phyloP scores from a whole-genome alignment of 2,329 filamentous ascomycete genomes.

The Basipetospora sp. region DNA sequence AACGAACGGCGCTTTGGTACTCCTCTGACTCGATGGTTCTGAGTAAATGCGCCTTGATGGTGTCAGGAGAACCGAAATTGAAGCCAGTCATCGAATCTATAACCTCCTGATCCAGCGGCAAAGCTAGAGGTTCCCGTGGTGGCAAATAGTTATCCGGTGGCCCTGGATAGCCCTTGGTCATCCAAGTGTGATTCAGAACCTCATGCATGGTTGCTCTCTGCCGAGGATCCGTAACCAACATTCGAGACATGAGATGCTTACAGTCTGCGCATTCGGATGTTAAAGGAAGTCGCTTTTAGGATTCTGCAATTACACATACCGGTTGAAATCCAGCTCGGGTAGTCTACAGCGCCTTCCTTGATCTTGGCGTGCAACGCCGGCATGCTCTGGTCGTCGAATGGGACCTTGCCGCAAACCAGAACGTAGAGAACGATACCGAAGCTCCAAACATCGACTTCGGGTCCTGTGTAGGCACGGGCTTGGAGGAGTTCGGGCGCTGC shows the following conservation, averaged over 20 bases:
- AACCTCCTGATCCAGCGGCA: conserved; percentile 70
- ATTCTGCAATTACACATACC: conserved; percentile 47
- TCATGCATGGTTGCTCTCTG: conserved; percentile 76
- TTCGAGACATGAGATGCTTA: conserved; percentile 77
- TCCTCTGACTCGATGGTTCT: conserved; percentile 86
- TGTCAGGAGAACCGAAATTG: conserved; percentile 80
- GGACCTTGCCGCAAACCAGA: conserved; percentile 90
- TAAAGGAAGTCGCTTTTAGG: no score
- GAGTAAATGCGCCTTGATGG: conserved; percentile 66
- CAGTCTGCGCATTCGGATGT: conserved; percentile 52
- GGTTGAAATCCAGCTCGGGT: conserved; percentile 79
- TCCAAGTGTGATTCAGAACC: conserved; percentile 91
- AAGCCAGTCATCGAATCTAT: conserved; percentile 94
- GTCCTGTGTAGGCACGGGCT: conserved; percentile 84
- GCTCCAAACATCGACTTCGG: conserved; percentile 96
- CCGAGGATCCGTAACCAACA: conserved; percentile 88
- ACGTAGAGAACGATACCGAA: conserved; percentile 97
- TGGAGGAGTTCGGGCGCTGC: conserved; percentile 89
- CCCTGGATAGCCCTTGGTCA: conserved; percentile 75
- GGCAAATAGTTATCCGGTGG: conserved; percentile 85
- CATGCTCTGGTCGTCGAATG: conserved; percentile 98
- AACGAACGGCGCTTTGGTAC: conserved; percentile 70
- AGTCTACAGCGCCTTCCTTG: conserved; percentile 91
- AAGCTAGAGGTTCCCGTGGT: conserved; percentile 63
- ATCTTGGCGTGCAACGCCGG: conserved; percentile 96